Percentiles rank a stretch among this genome's conserved stretches.
These are phyloP conservation scores for Malus hybrid DNA, from an alignment of 331 rosid species.

Conservation along the genomic window DNA sequence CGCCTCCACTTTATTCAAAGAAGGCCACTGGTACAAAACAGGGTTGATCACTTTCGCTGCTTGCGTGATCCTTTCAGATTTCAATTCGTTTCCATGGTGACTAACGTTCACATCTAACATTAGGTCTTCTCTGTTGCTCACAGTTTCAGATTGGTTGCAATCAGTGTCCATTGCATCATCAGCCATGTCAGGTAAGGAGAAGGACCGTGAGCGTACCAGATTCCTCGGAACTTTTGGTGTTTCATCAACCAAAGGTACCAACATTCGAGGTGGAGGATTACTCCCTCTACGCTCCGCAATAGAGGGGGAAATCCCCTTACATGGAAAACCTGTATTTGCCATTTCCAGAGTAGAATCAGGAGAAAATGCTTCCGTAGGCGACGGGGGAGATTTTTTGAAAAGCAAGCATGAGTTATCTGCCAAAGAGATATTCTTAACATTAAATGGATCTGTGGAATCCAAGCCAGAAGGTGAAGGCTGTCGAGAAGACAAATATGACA, in stretches of 20 bases:
- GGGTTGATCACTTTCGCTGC: slow-evolving; percentile 11
- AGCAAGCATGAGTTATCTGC: slow-evolving; percentile 28
- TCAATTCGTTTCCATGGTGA: slow-evolving; percentile 13
- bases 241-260: slow-evolving; percentile 52
- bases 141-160: slow-evolving; percentile 32
- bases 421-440: slow-evolving; percentile 35
- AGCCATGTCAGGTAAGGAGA: slow-evolving; percentile 49
- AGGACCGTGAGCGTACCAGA: slow-evolving; percentile 50
- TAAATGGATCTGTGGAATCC: slow-evolving; percentile 44
- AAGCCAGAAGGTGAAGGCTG: slow-evolving; percentile 80
- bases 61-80: slow-evolving; percentile 16
- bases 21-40: slow-evolving; percentile 11
- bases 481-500: slow-evolving; percentile 60
- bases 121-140: slow-evolving; percentile 25
- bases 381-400: slow-evolving; percentile 29
- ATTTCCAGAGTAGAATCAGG: slow-evolving; percentile 19
- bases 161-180: slow-evolving; percentile 38
- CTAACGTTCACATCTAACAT: slow-evolving; percentile 24
- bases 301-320: slow-evolving; percentile 44
- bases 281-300: slow-evolving; percentile 94
- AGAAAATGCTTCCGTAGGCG: slow-evolving; percentile 36
- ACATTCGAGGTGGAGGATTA: slow-evolving; percentile 73
- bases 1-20: too few species aligned
- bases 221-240: slow-evolving; percentile 33
- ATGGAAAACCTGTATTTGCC: slow-evolving; percentile 19